A percentile compares a stretch with the other conserved stretches of the same genome.
Evolutionary conservation across 371 early-diverging fungal genomes (phyloP).

Genomic region (Rhizopus arrhizus): DNA sequence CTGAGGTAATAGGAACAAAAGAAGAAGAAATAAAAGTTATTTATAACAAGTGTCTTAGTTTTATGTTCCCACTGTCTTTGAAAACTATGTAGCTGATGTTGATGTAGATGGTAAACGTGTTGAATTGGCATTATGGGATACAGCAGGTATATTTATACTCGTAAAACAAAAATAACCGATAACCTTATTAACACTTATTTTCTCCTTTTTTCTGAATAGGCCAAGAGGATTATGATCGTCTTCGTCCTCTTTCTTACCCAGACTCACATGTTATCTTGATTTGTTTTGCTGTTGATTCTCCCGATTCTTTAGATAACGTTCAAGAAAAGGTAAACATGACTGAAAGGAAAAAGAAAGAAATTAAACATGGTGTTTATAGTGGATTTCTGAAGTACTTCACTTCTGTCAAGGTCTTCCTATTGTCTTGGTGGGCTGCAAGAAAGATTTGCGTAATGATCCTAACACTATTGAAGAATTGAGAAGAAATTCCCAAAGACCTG

Average conservation of each 20-base stretch:
- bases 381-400: slow-evolving; percentile 88
- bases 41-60: slow-evolving; percentile 42
- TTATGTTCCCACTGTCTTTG: slow-evolving; percentile 94
- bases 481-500: slow-evolving; percentile 75
- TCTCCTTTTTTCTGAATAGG: slow-evolving; percentile 36
- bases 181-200: not conserved
- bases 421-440: slow-evolving; percentile 86
- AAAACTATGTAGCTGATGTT: slow-evolving; percentile 92
- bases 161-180: not conserved
- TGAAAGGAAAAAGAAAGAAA: not conserved
- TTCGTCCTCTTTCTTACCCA: slow-evolving; percentile 89
- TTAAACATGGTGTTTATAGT: slow-evolving; percentile 48
- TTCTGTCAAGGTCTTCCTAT: slow-evolving; percentile 85
- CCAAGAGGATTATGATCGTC: slow-evolving; percentile 87
- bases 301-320: slow-evolving; percentile 87
- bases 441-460: slow-evolving; percentile 82
- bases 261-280: slow-evolving; percentile 89
- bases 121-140: slow-evolving; percentile 88
- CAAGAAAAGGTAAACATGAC: slow-evolving; percentile 55
- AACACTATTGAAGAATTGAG: slow-evolving; percentile 70
- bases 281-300: slow-evolving; percentile 80
- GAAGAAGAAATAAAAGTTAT: not conserved
- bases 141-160: slow-evolving; percentile 70
- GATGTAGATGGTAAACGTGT: slow-evolving; percentile 58
- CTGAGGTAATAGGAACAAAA: slow-evolving; percentile 62